Base-by-base conservation (phyloP, 2,329 filamentous ascomycete genomes). In the Arachnomyces sp. region DNA sequence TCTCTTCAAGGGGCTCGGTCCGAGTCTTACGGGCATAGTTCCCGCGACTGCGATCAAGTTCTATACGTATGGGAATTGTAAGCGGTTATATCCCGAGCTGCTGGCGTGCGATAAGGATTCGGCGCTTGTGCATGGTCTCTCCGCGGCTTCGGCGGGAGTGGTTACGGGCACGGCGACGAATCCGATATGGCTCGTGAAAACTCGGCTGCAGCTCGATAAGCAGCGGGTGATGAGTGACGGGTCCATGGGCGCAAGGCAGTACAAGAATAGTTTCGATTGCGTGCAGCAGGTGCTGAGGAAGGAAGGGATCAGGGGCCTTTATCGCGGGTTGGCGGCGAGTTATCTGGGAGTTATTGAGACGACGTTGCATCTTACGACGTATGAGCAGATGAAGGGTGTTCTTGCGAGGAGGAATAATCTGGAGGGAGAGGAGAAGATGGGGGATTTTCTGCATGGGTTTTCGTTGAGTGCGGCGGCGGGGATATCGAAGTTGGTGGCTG, bases 181-280 rank as follows among this genome's bases (percentile, higher is more conserved):
- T 63, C 89, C 89, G 1, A 94, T 96, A 56, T 96, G 89, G 89
- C 76, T 96, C 47, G 79, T 96, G 57, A 96, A 96, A 73, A 96
- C 89, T 31, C 74, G 89, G 25, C 61, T 96, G 52, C 89, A 96
- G 65, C 76, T 96, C 28, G 89, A 96, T 68, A 93, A 89, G 68
- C 85, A 84, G 57, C 76, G 79, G 38, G 82, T 82, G 12, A 75
- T 77, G 51, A 66, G 67, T 45, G 64, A 52, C 31, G 59, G 31
- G 68, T 74, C 47, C 68, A 73, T 43, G 39, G 68, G 70, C 38
- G n/a, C n/a, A n/a, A 73, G 89, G 38, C 79, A 79, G 55, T 95
- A 96, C 65, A 79, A 79, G 59, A 94, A 94, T 61, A 89, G 85
- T 47, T 75, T 81, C 63, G 89, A 96, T 63, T 96, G 89, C 61